Evolutionary conservation across 2,329 filamentous ascomycete species (phyloP).

Genomic region (Chaetomium sp.): DNA sequence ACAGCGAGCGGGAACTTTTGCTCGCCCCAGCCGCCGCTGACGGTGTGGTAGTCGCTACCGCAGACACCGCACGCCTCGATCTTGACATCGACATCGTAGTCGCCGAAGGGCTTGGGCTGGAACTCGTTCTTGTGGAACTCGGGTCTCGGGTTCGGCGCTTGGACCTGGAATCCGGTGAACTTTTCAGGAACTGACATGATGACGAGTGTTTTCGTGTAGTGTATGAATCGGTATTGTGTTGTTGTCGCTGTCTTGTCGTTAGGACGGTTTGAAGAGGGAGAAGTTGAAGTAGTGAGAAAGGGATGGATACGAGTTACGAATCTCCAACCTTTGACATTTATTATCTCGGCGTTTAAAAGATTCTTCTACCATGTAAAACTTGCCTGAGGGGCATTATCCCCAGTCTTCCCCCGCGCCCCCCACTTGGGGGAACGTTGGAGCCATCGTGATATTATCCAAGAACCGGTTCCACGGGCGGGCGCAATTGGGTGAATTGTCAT

Average conservation of each 20-base stretch:
- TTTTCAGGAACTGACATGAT: conserved; percentile 52
- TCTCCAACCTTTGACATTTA: too few species aligned
- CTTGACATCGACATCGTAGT: conserved; percentile 82
- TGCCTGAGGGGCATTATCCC: too few species aligned
- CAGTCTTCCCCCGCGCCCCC: not conserved
- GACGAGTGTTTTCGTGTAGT: not conserved
- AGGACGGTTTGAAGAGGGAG: too few species aligned
- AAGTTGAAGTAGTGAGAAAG: too few species aligned
- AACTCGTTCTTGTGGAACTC: conserved; percentile 68
- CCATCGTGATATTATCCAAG: conserved; percentile 16
- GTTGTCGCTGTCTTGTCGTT: too few species aligned
- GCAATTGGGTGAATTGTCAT: conserved; percentile 2
- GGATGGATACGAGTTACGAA: too few species aligned
- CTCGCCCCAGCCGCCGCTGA: conserved; percentile 61
- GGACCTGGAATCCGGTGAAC: conserved; percentile 56
- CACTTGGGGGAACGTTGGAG: not conserved
- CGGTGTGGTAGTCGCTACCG: conserved; percentile 65
- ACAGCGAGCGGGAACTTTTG: conserved; percentile 59
- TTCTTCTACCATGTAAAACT: too few species aligned
- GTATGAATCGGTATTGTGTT: not conserved
- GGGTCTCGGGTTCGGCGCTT: conserved; percentile 46
- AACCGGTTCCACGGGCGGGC: not conserved
- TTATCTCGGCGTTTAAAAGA: too few species aligned
- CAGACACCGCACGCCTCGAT: conserved; percentile 76
- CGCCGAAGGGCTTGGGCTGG: conserved; percentile 77